Percentiles rank a stretch among this genome's conserved stretches.
phyloP scores from a whole-genome alignment of 106 monocot genomes.

The Dendrobium officinale region DNA sequence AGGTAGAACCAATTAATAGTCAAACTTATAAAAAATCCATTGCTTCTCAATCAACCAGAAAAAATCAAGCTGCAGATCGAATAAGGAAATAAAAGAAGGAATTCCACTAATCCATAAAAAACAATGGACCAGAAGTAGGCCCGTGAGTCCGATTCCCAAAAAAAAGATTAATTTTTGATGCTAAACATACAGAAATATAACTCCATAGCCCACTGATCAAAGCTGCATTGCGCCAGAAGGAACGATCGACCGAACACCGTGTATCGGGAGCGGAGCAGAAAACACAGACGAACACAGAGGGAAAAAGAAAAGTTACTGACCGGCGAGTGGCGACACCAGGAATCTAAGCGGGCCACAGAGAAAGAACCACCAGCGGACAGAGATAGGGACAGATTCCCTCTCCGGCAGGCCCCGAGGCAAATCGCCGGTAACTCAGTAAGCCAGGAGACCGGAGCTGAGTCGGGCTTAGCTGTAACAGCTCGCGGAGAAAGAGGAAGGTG shows the following conservation, averaged over 20 bases:
- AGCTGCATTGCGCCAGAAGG: constrained; percentile 2
- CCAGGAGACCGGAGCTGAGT: neutral
- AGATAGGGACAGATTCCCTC: neutral
- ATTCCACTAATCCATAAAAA: neutral
- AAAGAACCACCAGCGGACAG: neutral
- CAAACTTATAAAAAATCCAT: neutral
- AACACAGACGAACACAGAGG: neutral
- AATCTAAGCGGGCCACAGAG: constrained; percentile 5
- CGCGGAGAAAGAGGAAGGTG: neutral
- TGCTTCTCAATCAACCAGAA: neutral
- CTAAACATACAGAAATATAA: neutral
- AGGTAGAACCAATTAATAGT: neutral
- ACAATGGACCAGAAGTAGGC: neutral
- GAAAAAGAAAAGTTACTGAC: constrained; percentile 9
- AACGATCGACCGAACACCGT: neutral
- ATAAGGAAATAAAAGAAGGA: neutral
- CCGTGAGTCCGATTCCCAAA: neutral
- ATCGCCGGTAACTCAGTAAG: constrained; percentile 2
- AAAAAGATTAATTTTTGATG: neutral
- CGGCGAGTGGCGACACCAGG: neutral
- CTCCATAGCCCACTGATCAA: neutral
- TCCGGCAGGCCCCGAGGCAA: neutral
- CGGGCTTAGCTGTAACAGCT: neutral
- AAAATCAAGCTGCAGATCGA: neutral
- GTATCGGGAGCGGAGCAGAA: neutral